A percentile compares a stretch with the other conserved stretches of the same genome.
phyloP scores from a whole-genome alignment of 306 rosid genomes.

The Aeschynomene evenia region DNA sequence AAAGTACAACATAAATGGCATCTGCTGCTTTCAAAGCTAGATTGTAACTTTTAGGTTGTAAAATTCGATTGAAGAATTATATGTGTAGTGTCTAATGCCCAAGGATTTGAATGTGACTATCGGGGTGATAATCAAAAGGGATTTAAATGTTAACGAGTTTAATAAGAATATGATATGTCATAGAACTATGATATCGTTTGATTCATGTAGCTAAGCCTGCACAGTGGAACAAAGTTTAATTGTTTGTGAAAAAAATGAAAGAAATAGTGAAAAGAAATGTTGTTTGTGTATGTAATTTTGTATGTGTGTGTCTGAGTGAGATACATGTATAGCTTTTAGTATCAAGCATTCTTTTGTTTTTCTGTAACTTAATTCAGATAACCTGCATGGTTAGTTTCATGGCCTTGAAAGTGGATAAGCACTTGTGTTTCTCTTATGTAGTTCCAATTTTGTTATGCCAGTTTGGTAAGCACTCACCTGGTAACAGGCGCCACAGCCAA shows the following conservation, averaged over 20 bases:
- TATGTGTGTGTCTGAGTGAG: neutral
- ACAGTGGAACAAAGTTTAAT: too few relatives aligned
- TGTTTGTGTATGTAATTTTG: neutral
- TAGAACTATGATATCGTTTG: too few relatives aligned
- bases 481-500: constrained; percentile 97
- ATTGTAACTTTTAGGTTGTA: neutral
- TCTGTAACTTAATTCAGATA: neutral
- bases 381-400: neutral
- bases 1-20: neutral
- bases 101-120: too few relatives aligned
- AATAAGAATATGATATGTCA: too few relatives aligned
- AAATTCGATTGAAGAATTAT: neutral
- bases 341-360: neutral
- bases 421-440: neutral
- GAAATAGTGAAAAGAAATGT: neutral
- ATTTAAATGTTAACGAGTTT: too few relatives aligned
- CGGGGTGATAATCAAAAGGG: too few relatives aligned
- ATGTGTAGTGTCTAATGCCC: constrained; percentile 12
- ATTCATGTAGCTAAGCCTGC: too few relatives aligned
- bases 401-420: neutral
- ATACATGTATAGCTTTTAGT: neutral
- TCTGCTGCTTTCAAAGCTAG: neutral
- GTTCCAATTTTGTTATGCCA: neutral
- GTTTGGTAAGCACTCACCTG: constrained; percentile 49
- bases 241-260: too few relatives aligned